Conservation (phyloP, 73 alveolate genomes). For the Uronychia binucleata region DNA sequence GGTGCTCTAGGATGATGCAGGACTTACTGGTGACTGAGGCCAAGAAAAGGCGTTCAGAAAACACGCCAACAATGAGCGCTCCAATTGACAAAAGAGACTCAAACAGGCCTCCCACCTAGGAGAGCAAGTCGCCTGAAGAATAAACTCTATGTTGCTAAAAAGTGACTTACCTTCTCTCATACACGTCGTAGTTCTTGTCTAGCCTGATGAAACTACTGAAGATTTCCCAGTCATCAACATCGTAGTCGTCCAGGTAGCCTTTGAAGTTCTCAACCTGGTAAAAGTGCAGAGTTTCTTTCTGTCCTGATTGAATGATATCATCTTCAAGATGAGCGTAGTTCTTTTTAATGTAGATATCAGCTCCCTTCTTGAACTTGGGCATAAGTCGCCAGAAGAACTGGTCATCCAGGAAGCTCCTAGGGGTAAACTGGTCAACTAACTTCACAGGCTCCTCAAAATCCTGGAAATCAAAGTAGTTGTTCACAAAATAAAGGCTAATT, state of each 20-base stretch:
- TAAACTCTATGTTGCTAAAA: constrained; percentile 1
- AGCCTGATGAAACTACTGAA: constrained; percentile 7
- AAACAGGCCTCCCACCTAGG: constrained; percentile 32
- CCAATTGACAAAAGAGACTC: constrained; percentile 27
- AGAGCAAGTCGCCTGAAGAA: constrained; percentile 21
- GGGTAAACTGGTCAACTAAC: not conserved
- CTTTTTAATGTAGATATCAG: constrained; percentile 39
- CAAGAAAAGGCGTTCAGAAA: constrained; percentile 19
- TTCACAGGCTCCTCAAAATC: constrained; percentile 31
- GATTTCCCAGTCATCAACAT: not conserved
- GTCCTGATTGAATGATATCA: constrained; percentile 8
- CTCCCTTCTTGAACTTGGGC: constrained; percentile 39
- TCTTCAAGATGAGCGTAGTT: constrained; percentile 26
- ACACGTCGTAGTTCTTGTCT: constrained; percentile 17
- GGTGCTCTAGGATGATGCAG: not conserved
- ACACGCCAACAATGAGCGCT: not conserved
- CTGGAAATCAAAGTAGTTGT: constrained; percentile 8
- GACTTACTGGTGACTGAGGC: not conserved
- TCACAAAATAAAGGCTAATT: no score
- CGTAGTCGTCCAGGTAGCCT: no score
- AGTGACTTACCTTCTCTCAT: constrained; percentile 11
- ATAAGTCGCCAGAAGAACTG: constrained; percentile 45
- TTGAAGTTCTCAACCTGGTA: constrained; percentile 11
- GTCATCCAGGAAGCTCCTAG: constrained; percentile 37
- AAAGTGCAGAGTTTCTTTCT: not conserved